A percentile compares a stretch with the other conserved stretches of the same genome.
Evolutionary conservation across 257 asterid species (phyloP).

Genomic region (Jacaranda mimosifolia): DNA sequence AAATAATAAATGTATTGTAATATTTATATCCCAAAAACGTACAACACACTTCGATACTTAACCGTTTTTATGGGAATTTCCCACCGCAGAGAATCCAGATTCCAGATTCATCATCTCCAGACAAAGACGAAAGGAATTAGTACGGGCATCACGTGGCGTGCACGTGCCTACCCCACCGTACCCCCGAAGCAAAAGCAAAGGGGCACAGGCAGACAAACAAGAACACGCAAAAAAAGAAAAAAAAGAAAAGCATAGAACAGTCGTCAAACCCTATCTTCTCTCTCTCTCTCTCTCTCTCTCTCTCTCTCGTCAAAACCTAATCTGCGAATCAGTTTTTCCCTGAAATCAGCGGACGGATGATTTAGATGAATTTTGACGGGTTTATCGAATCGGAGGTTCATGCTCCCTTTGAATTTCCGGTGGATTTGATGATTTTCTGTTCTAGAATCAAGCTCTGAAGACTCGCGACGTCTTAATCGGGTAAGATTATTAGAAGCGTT

Average conservation of each 20-base stretch:
- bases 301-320: slow-evolving; percentile 54
- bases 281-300: slow-evolving; percentile 22
- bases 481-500: slow-evolving; percentile 38
- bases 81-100: no score
- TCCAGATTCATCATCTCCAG: neutral
- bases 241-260: slow-evolving; percentile 28
- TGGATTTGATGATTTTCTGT: slow-evolving; percentile 57
- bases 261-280: slow-evolving; percentile 74
- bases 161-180: slow-evolving; percentile 42
- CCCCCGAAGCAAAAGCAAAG: slow-evolving; percentile 28
- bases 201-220: neutral
- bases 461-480: slow-evolving; percentile 34
- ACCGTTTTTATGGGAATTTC: no score
- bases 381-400: slow-evolving; percentile 37
- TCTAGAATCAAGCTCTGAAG: slow-evolving; percentile 37
- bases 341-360: slow-evolving; percentile 28
- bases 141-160: slow-evolving; percentile 37
- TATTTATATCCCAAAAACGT: no score
- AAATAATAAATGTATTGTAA: no score
- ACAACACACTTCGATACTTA: no score
- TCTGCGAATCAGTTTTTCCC: slow-evolving; percentile 30
- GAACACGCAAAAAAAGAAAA: slow-evolving; percentile 14
- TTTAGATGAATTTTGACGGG: slow-evolving; percentile 51
- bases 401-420: slow-evolving; percentile 43
- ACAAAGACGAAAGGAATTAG: slow-evolving; percentile 23